Base-by-base conservation (phyloP, 2,329 filamentous ascomycete species). In the Ophiostoma ulmi region DNA sequence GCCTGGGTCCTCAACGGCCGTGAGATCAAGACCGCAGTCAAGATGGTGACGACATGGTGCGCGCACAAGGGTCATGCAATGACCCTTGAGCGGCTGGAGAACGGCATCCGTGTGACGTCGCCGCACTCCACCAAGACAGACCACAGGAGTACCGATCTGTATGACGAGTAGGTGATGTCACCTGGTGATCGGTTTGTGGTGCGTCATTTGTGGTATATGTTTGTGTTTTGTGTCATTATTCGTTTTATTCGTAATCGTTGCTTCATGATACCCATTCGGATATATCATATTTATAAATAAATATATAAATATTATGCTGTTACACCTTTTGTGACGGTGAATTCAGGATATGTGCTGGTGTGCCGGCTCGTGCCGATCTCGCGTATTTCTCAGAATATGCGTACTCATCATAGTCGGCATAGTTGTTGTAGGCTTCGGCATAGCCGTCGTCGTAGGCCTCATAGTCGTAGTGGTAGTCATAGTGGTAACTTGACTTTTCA, bases 21-120 rank as follows among this genome's bases (percentile, higher is more conserved):
- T 31, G 80, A 83, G 78, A 85, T 83, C 73, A 84, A 84, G 75
- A 83, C 80, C 70, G 80, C 80, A 10, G 78, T 83, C 74, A 80
- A 83, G 76, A 82, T 83, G 82, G 80, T 80, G 1, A 76, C 77
- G 68, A 79, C 76, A 26, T 83, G 81, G 82, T 84, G 82, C 74
- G 77, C 80, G 44, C 77, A 81, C 73, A 83, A 84, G 76, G 77
- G 76, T 8, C 81, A 82, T 67, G 75, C 75, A 20, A 77, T 84
- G 76, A 81, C 79, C 64, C 75, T 84, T 70, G 74, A 77, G 20
- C 77, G 80, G 52, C 67, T 84, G 70, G 83, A 85, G 75, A 81
- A 78, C 72, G 81, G 80, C 14, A 84, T 85, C 72, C 78, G 76
- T 74, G 80, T 82, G 64, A 84, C 81, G 48, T 82, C 79, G 38